Evolutionary conservation across 495 filamentous ascomycete species (phyloP).

Genomic region (Oidiodendron maius): DNA sequence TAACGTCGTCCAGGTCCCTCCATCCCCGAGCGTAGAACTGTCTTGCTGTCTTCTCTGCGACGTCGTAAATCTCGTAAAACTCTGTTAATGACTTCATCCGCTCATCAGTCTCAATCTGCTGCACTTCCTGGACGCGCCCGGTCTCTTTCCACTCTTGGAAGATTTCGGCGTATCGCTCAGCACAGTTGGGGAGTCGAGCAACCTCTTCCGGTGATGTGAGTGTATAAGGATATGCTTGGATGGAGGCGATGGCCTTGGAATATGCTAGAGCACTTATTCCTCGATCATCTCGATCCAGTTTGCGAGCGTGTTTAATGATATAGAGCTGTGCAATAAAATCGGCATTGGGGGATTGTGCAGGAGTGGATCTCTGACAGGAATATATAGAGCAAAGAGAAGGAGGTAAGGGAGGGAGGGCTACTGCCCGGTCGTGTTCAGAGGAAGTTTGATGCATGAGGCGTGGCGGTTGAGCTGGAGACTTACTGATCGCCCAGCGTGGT

Average conservation of each 20-base stretch:
- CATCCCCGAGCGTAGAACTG: conserved; percentile 77
- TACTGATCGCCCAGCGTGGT: background rate
- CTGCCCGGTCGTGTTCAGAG: conserved; percentile 56
- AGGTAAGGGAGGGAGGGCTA: conserved; percentile 51
- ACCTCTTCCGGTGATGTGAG: conserved; percentile 55
- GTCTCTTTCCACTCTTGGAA: conserved; percentile 67
- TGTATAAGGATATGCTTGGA: conserved; percentile 75
- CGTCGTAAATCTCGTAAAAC: conserved; percentile 85
- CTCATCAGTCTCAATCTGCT: conserved; percentile 57
- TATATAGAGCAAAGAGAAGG: conserved; percentile 69
- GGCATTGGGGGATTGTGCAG: conserved; percentile 63
- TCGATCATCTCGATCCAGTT: conserved; percentile 58
- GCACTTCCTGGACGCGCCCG: conserved; percentile 55
- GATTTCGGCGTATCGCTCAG: conserved; percentile 69
- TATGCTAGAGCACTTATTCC: conserved; percentile 76
- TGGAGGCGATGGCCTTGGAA: conserved; percentile 73
- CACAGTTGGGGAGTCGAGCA: conserved; percentile 69
- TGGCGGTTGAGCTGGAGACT: background rate
- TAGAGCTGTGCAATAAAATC: conserved; percentile 69
- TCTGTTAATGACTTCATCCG: conserved; percentile 54
- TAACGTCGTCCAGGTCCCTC: conserved; percentile 74
- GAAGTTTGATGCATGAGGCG: conserved; percentile 59
- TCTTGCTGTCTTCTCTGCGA: conserved; percentile 75
- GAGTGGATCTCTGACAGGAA: conserved; percentile 77
- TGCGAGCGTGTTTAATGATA: conserved; percentile 66